Percentiles rank a stretch among this genome's conserved stretches.
phyloP scores from a whole-genome alignment of 768 basidiomycete species.

The Leccinum pellstonianum region DNA sequence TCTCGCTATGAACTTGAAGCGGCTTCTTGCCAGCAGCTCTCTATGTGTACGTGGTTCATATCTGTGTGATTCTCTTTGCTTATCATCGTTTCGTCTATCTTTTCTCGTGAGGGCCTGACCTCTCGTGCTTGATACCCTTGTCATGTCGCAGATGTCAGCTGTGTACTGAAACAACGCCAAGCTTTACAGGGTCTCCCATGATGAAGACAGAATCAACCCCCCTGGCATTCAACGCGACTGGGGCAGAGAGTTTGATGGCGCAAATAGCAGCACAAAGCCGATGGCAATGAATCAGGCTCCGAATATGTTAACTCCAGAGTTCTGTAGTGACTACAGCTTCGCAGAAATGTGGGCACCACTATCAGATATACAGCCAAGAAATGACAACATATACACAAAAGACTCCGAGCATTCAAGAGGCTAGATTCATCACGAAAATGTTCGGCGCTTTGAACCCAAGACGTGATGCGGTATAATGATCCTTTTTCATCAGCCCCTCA shows the following conservation, averaged over 20 bases:
- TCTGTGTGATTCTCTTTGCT: neutral
- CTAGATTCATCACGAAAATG: constrained; percentile 69
- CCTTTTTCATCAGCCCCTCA: constrained; percentile 60
- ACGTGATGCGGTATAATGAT: constrained; percentile 54
- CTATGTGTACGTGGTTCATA: neutral
- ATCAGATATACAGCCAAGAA: constrained; percentile 10
- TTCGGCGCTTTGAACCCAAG: constrained; percentile 80
- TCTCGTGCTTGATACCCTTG: neutral
- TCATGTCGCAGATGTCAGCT: constrained; percentile 39
- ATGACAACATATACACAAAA: constrained; percentile 6
- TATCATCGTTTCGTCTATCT: neutral
- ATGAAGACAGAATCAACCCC: constrained; percentile 72
- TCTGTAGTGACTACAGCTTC: neutral
- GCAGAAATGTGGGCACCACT: neutral
- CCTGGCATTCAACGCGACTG: constrained; percentile 55
- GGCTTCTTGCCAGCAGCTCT: neutral
- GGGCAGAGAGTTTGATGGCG: constrained; percentile 33
- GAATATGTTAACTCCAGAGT: neutral
- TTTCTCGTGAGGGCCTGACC: neutral
- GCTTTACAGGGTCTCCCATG: constrained; percentile 58
- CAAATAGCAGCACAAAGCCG: constrained; percentile 20
- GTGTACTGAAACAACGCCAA: constrained; percentile 72
- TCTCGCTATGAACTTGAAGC: neutral
- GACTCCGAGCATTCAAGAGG: constrained; percentile 34
- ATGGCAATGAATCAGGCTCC: neutral